Conservation (phyloP, 2,329 filamentous ascomycete species). For the Colletotrichum kahawae region DNA sequence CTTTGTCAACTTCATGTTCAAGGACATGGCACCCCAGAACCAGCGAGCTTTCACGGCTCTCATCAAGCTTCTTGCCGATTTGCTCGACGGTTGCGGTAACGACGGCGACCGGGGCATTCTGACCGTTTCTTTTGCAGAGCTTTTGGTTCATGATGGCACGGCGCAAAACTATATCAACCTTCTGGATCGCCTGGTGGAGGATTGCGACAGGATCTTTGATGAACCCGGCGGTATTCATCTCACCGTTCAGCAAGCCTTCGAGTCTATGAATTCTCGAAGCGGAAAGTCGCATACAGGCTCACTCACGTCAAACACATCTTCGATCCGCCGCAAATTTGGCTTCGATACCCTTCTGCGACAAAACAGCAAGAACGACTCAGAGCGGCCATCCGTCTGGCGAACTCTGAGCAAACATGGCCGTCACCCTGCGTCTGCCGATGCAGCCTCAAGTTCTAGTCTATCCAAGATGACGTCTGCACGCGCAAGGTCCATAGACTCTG, state of each 20-base stretch:
- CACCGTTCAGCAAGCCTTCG: constrained; percentile 50
- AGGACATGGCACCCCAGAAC: constrained; percentile 72
- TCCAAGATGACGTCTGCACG: constrained; percentile 69
- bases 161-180: constrained; percentile 87
- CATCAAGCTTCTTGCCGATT: constrained; percentile 83
- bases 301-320: constrained; percentile 84
- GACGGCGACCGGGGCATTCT: constrained; percentile 89
- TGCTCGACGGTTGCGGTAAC: constrained; percentile 88
- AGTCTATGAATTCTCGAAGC: constrained; percentile 65
- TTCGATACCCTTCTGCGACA: constrained; percentile 78
- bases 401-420: constrained; percentile 84
- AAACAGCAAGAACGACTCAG: constrained; percentile 75
- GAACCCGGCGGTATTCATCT: constrained; percentile 43
- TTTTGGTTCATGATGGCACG: constrained; percentile 78
- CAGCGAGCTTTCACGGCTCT: constrained; percentile 81
- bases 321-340: constrained; percentile 82
- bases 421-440: constrained; percentile 62
- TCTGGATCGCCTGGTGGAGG: constrained; percentile 86
- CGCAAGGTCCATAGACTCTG: constrained; percentile 80
- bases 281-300: constrained; percentile 73
- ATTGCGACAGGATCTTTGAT: constrained; percentile 88
- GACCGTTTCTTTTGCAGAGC: constrained; percentile 86
- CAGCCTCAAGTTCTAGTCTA: constrained; percentile 63
- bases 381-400: constrained; percentile 81
- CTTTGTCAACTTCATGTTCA: constrained; percentile 68